A percentile compares a stretch with the other conserved stretches of the same genome.
phyloP scores from a whole-genome alignment of 305 asterid genomes.

The Fraxinus ornus region DNA sequence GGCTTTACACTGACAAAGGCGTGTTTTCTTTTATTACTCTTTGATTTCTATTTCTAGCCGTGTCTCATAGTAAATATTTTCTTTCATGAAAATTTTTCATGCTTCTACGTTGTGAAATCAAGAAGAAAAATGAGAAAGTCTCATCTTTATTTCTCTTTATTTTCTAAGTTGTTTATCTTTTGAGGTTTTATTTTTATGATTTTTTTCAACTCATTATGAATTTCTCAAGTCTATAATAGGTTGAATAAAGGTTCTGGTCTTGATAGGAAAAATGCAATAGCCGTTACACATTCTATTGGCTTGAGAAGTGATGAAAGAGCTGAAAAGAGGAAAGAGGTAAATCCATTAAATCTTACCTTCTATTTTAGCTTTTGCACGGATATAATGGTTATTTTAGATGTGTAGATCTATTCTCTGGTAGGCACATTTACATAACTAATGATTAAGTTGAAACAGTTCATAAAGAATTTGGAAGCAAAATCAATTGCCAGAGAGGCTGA shows the following conservation, averaged over 20 bases:
- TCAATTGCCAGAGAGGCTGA: conserved; percentile 54
- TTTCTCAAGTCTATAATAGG: conserved; percentile 26
- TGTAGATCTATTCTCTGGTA: background rate
- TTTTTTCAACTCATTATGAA: background rate
- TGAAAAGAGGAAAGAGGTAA: conserved; percentile 63
- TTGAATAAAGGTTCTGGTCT: conserved; percentile 31
- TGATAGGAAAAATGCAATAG: conserved; percentile 28
- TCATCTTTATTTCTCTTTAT: background rate
- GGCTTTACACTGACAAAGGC: background rate
- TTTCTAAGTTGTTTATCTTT: background rate
- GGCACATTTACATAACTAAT: background rate
- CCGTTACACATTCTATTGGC: conserved; percentile 35
- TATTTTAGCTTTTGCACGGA: conserved; percentile 17
- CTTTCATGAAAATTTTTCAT: background rate
- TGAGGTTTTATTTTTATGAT: background rate
- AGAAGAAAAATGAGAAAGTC: background rate
- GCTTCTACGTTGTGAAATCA: background rate
- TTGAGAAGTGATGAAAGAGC: conserved; percentile 49
- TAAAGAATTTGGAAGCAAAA: conserved; percentile 58
- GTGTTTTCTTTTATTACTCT: background rate
- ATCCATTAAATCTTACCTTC: conserved; percentile 1
- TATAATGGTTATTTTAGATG: background rate
- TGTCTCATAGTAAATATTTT: background rate
- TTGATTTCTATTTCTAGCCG: background rate
- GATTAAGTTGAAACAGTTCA: conserved; percentile 31